Evolutionary conservation across 768 basidiomycete genomes (phyloP).

Genomic region (Suillus hirtellus): DNA sequence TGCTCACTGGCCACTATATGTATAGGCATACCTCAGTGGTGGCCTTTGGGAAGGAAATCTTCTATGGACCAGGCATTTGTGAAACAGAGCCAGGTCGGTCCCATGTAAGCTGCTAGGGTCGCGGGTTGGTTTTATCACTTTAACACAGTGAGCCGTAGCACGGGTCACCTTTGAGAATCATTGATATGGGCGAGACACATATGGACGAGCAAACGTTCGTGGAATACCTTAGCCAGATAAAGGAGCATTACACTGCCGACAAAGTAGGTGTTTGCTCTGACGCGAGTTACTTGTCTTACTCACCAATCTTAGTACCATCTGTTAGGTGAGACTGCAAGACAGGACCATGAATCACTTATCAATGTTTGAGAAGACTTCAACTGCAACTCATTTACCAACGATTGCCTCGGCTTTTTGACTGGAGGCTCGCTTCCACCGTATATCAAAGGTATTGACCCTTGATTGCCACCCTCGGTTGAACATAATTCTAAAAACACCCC

Average conservation of each 20-base stretch:
- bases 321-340: constrained; percentile 50
- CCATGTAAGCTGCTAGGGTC: constrained; percentile 55
- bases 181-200: constrained; percentile 77
- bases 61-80: constrained; percentile 86
- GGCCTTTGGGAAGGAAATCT: constrained; percentile 81
- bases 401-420: constrained; percentile 84
- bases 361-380: constrained; percentile 69
- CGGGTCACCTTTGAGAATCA: constrained; percentile 66
- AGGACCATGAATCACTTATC: not conserved
- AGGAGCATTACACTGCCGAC: constrained; percentile 83
- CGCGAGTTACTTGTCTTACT: constrained; percentile 2
- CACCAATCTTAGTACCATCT: constrained; percentile 68
- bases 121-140: not conserved
- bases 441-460: constrained; percentile 61
- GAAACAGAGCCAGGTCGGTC: constrained; percentile 75
- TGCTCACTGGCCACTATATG: constrained; percentile 8
- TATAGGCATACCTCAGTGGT: constrained; percentile 92
- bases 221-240: constrained; percentile 79
- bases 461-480: not conserved
- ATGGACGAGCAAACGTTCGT: constrained; percentile 84
- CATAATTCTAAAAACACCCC: not conserved
- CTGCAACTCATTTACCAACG: constrained; percentile 93
- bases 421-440: constrained; percentile 78
- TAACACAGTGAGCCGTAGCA: constrained; percentile 48
- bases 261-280: constrained; percentile 53